Conservation (phyloP, 345 rosid genomes). For the Brassica cretica region DNA sequence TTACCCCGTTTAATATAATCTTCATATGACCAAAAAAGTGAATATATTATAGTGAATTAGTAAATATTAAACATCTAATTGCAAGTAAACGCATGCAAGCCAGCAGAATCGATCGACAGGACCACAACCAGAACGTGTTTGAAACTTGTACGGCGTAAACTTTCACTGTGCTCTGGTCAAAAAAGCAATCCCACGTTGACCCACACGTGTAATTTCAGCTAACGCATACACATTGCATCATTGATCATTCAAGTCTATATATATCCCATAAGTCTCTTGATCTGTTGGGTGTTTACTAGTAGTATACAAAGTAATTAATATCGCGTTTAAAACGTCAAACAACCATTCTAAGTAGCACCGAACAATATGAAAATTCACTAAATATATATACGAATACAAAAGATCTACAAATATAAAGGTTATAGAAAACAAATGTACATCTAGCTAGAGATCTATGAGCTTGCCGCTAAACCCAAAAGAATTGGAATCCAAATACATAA, state of each 20-base stretch:
- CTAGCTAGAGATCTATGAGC: slow-evolving; percentile 2
- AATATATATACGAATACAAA: background rate
- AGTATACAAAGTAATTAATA: background rate
- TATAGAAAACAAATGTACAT: slow-evolving; percentile 14
- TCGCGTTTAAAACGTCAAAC: background rate
- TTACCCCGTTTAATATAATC: no score
- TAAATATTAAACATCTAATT: background rate
- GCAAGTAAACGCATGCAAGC: background rate
- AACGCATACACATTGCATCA: slow-evolving; percentile 6
- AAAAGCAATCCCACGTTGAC: slow-evolving; percentile 8
- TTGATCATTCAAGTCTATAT: background rate
- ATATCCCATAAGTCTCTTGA: background rate
- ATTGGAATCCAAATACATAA: slow-evolving; percentile 6
- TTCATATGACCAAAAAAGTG: no score
- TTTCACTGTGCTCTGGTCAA: slow-evolving; percentile 22
- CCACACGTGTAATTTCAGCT: slow-evolving; percentile 1
- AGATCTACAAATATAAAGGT: background rate
- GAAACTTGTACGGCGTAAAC: slow-evolving; percentile 27
- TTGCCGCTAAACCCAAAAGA: slow-evolving; percentile 19
- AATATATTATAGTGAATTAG: background rate
- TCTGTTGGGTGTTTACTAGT: background rate
- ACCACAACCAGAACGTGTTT: slow-evolving; percentile 4
- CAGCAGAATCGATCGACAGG: background rate
- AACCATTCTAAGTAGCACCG: background rate
- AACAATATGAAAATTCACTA: background rate